Percentiles rank a stretch among this genome's conserved stretches.
Evolutionary conservation across 805 yeast species (phyloP).

Genomic region (Wickerhamomyces rabaulensis): DNA sequence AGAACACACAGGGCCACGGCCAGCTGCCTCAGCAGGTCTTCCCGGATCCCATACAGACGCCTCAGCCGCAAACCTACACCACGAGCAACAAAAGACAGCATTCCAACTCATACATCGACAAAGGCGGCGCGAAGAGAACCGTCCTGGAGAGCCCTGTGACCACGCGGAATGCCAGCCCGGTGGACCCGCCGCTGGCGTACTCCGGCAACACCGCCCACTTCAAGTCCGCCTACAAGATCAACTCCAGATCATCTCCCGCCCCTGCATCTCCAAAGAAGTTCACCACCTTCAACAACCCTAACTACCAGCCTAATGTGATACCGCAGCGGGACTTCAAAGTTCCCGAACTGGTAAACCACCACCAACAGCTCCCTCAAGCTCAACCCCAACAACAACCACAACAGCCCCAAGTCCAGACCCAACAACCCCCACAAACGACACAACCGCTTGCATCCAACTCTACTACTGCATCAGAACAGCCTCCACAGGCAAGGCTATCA

Average conservation of each 20-base stretch:
- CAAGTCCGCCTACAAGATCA: neutral
- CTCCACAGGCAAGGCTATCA: conserved; percentile 23
- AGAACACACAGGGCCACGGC: neutral
- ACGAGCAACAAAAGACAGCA: conserved; percentile 20
- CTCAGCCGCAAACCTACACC: neutral
- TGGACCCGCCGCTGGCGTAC: neutral
- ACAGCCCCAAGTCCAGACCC: neutral
- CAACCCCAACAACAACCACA: conserved; percentile 3
- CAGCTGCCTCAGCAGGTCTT: neutral
- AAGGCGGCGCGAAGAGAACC: conserved; percentile 8
- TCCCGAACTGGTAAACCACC: neutral
- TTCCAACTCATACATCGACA: conserved; percentile 17
- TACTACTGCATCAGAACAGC: conserved; percentile 1
- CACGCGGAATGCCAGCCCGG: neutral
- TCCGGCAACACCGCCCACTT: neutral
- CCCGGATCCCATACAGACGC: neutral
- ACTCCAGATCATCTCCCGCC: neutral
- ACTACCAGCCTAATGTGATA: neutral
- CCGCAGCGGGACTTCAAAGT: neutral
- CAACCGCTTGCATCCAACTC: neutral
- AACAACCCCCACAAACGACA: neutral
- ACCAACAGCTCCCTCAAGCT: conserved; percentile 1
- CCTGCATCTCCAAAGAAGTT: neutral
- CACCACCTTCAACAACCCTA: conserved; percentile 2
- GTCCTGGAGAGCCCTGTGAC: conserved; percentile 9